These are phyloP conservation scores for Pharus latifolius DNA, from an alignment of 176 grass and related monocot genomes.

Conservation along the genomic window DNA sequence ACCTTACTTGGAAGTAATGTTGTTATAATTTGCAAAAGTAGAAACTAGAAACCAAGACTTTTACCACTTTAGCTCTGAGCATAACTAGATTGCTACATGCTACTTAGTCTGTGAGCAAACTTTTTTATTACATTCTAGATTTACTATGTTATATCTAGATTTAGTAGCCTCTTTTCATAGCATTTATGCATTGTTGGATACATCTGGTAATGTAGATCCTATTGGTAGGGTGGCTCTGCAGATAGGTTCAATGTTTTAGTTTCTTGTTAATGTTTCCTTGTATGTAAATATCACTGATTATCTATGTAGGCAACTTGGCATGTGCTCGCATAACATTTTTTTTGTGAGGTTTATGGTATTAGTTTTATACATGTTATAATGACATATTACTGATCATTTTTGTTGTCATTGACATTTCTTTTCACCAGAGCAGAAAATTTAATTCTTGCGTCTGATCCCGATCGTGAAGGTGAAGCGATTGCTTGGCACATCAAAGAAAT, in stretches of 20 bases:
- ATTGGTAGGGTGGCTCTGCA: neutral
- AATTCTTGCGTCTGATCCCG: constrained; percentile 98
- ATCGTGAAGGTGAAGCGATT: constrained; percentile 98
- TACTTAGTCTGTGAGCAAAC: neutral
- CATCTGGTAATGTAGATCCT: neutral
- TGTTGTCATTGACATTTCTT: neutral
- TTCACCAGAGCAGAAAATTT: constrained; percentile 75
- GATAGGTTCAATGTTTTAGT: neutral
- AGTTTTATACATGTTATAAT: neutral
- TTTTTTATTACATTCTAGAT: neutral
- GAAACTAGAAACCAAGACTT: neutral
- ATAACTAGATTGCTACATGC: neutral
- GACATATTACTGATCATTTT: constrained; percentile 3
- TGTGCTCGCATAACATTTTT: neutral
- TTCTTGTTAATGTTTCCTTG: constrained; percentile 1
- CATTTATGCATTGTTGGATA: neutral
- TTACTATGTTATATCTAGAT: neutral
- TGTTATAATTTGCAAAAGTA: neutral
- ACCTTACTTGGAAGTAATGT: neutral
- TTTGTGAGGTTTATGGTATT: neutral
- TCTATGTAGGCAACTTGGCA: neutral
- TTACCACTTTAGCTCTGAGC: no score
- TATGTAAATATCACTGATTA: neutral
- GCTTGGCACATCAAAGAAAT: constrained; percentile 96
- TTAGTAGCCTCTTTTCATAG: neutral